Conservation (phyloP, 495 filamentous ascomycete genomes). For the Talaromyces thailandensis region DNA sequence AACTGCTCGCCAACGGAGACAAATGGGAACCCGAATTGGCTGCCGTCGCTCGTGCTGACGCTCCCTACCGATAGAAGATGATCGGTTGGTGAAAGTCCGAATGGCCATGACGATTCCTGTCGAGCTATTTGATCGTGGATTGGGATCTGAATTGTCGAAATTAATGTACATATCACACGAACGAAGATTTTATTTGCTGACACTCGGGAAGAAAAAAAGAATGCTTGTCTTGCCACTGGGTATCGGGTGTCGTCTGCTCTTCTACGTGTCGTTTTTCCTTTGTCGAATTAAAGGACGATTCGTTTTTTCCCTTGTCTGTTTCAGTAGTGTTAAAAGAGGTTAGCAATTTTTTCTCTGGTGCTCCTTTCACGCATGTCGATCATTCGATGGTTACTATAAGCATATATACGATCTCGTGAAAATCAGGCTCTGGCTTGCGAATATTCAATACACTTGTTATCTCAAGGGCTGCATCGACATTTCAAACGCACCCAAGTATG, state of each 20-base stretch:
- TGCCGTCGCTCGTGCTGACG: constrained; percentile 79
- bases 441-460: not conserved
- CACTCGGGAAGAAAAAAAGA: not conserved
- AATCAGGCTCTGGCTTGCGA: not conserved
- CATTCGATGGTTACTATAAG: not conserved
- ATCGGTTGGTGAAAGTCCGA: not conserved
- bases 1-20: constrained; percentile 80
- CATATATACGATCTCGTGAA: not conserved
- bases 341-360: not conserved
- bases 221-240: not conserved
- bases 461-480: not conserved
- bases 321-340: not conserved
- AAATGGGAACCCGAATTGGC: constrained; percentile 99
- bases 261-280: not conserved
- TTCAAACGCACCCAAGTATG: too few species aligned
- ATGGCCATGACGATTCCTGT: not conserved
- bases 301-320: not conserved
- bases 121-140: not conserved
- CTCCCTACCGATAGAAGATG: constrained; percentile 66
- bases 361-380: not conserved
- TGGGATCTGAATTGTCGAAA: not conserved
- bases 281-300: not conserved
- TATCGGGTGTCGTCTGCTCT: not conserved
- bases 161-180: constrained; percentile 5
- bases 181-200: not conserved